Percentiles rank a stretch among this genome's conserved stretches.
phyloP scores from a whole-genome alignment of 331 rosid genomes.

The Spiraea crenata region DNA sequence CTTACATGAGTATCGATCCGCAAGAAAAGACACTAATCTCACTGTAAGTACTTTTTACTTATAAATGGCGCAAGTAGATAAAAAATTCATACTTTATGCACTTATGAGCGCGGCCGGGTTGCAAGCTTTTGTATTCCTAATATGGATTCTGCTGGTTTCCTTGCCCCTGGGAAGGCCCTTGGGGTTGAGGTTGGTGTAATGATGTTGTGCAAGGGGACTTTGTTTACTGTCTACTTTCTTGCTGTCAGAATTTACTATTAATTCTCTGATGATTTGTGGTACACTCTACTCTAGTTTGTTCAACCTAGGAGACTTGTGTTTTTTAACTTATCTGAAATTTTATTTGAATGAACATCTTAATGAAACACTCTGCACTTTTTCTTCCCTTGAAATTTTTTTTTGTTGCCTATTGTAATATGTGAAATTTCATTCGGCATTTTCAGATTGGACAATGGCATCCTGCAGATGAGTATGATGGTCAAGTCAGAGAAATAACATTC shows the following conservation, averaged over 20 bases:
- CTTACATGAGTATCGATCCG: conserved; percentile 60
- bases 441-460: conserved; percentile 98
- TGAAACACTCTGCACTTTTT: neutral
- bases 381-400: neutral
- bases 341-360: neutral
- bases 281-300: neutral
- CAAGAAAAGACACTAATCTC: conserved; percentile 81
- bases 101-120: neutral
- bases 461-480: conserved; percentile 90
- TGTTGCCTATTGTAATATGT: neutral
- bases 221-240: neutral
- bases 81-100: neutral
- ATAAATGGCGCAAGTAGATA: neutral
- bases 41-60: conserved; percentile 54
- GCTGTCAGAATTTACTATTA: neutral
- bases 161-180: neutral
- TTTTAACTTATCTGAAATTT: neutral
- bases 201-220: neutral
- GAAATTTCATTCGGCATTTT: conserved; percentile 23
- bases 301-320: neutral
- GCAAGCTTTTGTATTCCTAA: neutral
- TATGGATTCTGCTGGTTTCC: neutral
- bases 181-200: neutral
- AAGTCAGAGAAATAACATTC: conserved; percentile 86
- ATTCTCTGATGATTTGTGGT: neutral